A percentile compares a stretch with the other conserved stretches of the same genome.
Evolutionary conservation across 768 basidiomycete species (phyloP).

Genomic region (Boletus sp.): DNA sequence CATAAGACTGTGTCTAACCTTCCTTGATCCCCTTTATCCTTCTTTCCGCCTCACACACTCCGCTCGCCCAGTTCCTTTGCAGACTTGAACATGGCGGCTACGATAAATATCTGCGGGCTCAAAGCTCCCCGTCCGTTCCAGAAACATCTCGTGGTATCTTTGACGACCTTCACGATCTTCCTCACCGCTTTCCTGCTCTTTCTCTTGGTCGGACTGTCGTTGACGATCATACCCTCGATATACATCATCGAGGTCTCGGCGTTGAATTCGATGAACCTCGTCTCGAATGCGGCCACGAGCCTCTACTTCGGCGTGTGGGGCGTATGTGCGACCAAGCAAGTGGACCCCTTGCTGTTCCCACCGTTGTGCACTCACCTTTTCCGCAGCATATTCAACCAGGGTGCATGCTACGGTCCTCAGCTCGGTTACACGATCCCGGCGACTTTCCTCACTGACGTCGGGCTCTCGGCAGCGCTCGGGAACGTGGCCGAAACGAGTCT

Average conservation of each 20-base stretch:
- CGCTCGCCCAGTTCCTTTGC: not conserved
- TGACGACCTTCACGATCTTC: conserved; percentile 48
- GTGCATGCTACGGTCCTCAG: conserved; percentile 57
- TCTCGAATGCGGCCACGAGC: conserved; percentile 54
- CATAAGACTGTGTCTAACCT: not conserved
- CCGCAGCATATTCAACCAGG: conserved; percentile 19
- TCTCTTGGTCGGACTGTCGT: conserved; percentile 71
- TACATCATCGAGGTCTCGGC: conserved; percentile 54
- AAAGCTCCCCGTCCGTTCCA: conserved; percentile 37
- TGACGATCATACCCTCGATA: conserved; percentile 70
- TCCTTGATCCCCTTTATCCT: not conserved
- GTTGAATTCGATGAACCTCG: conserved; percentile 29
- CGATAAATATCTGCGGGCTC: conserved; percentile 17
- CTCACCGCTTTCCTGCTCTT: conserved; percentile 67
- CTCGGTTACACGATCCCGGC: conserved; percentile 69
- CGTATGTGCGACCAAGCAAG: conserved; percentile 61
- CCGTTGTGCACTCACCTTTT: not conserved
- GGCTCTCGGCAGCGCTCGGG: conserved; percentile 45
- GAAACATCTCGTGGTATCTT: conserved; percentile 46
- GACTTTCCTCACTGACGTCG: conserved; percentile 39
- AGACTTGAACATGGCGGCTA: conserved; percentile 16
- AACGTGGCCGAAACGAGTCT: conserved; percentile 49
- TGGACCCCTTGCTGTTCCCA: not conserved
- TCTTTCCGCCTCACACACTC: not conserved
- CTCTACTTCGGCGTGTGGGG: conserved; percentile 84